Conservation (phyloP, 805 yeast genomes). For the Saccharomyces paradoxus region DNA sequence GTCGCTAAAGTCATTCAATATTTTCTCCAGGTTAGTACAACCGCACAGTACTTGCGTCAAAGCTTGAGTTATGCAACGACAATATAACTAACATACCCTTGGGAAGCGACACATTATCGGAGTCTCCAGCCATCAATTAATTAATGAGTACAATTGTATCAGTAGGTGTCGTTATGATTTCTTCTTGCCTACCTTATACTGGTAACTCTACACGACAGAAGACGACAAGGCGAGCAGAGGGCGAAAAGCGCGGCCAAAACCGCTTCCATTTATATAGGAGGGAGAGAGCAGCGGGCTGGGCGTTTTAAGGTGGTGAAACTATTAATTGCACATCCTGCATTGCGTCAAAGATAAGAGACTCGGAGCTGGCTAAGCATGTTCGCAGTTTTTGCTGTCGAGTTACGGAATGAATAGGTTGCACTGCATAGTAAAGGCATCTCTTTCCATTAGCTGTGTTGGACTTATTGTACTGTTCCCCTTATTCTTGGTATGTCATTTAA, state of each 20-base stretch:
- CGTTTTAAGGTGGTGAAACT: neutral
- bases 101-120: slow-evolving; percentile 38
- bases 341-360: neutral
- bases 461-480: neutral
- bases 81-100: slow-evolving; percentile 25
- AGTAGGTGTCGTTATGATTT: slow-evolving; percentile 14
- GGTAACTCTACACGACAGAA: neutral
- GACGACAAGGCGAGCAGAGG: neutral
- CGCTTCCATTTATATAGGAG: slow-evolving; percentile 1
- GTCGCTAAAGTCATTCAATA: slow-evolving; percentile 54
- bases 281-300: neutral
- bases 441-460: neutral
- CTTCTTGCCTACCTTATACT: neutral
- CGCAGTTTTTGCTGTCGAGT: neutral
- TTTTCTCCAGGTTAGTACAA: slow-evolving; percentile 12
- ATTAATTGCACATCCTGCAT: neutral
- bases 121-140: slow-evolving; percentile 18
- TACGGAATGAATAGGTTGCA: neutral
- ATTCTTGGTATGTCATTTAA: neutral
- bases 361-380: neutral
- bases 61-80: neutral
- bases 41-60: neutral
- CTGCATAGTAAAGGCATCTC: too few species aligned
- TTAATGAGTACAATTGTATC: neutral
- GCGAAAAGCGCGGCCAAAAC: slow-evolving; percentile 6